Evolutionary conservation across 2,329 filamentous ascomycete genomes (phyloP), one percentile per base, ranked within the genome.

Genomic region (Aspergillus arachidicola): DNA sequence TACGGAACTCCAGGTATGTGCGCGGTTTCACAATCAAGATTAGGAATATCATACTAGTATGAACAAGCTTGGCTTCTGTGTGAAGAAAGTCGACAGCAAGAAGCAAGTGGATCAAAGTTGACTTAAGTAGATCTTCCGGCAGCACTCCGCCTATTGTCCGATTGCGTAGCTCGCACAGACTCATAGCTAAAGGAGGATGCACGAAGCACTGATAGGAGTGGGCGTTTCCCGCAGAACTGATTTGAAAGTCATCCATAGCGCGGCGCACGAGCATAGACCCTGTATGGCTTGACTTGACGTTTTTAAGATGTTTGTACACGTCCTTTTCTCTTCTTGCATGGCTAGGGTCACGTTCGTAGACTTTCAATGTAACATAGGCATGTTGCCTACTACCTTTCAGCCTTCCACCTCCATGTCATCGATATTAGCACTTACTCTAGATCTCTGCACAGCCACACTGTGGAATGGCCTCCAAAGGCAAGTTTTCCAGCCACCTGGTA

Each of bases 21-120:
- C 32, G 11, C 32, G 11, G 32, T 34, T 34, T 34, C 32, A 34
- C 32, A 11, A 34, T 28, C 26, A 28, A 0, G 11, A 46, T 43
- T 26, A 7, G 2, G 43, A 23, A 21, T 43, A 21, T 9, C 16
- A 51, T 68, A 75, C 73, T 72, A 21, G 69, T 70, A 58, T 75
- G 70, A 26, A 74, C 59, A 57, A 66, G 38, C 9, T 41, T 14
- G 11, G 67, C 69, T 63, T 73, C 68, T 10, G 60, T 68, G 55
- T 75, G 68, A 21, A 74, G 60, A 54, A 73, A 74, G 58, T 75
- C 72, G 21, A 75, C 63, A 41, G 70, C 66, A 59, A 64, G 56
- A 53, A 75, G 65, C 11, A 73, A 50, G 50, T 71, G 65, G 6
- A 66, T 65, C 54, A 73, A 59, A 53, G 62, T 58, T 16, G 54